phyloP scores from a whole-genome alignment of 805 yeast species.

The Pichia scutulata region DNA sequence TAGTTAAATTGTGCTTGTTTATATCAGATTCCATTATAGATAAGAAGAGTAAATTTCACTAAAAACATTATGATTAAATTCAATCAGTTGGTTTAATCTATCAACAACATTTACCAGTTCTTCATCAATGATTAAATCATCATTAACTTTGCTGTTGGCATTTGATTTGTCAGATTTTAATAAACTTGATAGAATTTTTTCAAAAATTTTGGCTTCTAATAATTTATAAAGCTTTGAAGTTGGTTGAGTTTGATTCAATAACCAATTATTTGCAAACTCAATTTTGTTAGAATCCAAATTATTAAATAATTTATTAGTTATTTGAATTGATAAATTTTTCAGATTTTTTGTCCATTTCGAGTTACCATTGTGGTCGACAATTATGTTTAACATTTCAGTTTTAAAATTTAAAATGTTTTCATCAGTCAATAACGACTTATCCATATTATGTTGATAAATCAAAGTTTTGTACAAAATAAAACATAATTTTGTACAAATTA shows the following conservation, averaged over 20 bases:
- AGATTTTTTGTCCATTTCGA: conserved; percentile 87
- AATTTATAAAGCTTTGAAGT: conserved; percentile 66
- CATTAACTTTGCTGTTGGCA: conserved; percentile 9
- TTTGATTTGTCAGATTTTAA: not conserved
- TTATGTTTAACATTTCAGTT: conserved; percentile 67
- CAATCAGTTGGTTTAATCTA: conserved; percentile 56
- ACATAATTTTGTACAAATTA: conserved; percentile 74
- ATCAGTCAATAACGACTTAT: conserved; percentile 28
- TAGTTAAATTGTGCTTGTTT: not conserved
- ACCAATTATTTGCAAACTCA: conserved; percentile 69
- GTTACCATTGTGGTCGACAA: conserved; percentile 79
- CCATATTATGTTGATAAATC: conserved; percentile 30
- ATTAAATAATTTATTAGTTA: conserved; percentile 34
- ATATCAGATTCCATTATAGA: not conserved
- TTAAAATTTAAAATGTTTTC: conserved; percentile 41
- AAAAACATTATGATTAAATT: conserved; percentile 80
- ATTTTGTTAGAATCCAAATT: conserved; percentile 34
- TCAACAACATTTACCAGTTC: conserved; percentile 53
- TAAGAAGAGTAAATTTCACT: conserved; percentile 48
- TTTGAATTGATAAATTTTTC: conserved; percentile 60
- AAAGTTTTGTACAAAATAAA: conserved; percentile 65
- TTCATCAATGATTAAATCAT: conserved; percentile 29
- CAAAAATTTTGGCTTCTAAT: conserved; percentile 52
- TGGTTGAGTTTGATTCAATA: conserved; percentile 81
- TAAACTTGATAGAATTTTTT: conserved; percentile 12